A percentile compares a stretch with the other conserved stretches of the same genome.
These are phyloP conservation scores for Didymella keratinophila DNA, from an alignment of 2,329 filamentous ascomycete species.

Conservation along the genomic window DNA sequence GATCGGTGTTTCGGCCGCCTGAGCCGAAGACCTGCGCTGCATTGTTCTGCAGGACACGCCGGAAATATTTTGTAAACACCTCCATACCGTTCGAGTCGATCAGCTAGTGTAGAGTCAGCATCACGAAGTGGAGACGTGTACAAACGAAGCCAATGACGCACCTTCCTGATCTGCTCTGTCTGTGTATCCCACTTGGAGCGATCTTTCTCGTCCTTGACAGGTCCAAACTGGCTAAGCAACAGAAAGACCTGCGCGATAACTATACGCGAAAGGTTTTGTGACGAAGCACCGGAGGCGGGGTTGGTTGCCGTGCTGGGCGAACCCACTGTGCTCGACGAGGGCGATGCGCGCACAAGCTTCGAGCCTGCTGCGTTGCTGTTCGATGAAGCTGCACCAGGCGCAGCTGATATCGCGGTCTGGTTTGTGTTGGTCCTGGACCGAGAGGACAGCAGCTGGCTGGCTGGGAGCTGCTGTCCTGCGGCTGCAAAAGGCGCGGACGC, in stretches of 20 bases:
- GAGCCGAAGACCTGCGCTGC: slow-evolving; percentile 89
- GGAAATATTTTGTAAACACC: slow-evolving; percentile 95
- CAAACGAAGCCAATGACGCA: slow-evolving; percentile 54
- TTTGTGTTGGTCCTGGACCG: slow-evolving; percentile 65
- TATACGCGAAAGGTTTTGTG: slow-evolving; percentile 77
- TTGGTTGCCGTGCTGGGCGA: slow-evolving; percentile 62
- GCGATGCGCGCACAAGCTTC: slow-evolving; percentile 67
- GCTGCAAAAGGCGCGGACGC: slow-evolving; percentile 64
- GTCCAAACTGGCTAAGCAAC: slow-evolving; percentile 73
- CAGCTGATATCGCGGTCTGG: slow-evolving; percentile 60
- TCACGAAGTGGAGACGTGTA: slow-evolving; percentile 8
- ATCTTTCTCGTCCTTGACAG: slow-evolving; percentile 93
- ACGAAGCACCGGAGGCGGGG: slow-evolving; percentile 50
- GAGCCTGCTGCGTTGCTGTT: slow-evolving; percentile 64
- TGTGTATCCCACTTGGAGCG: slow-evolving; percentile 91
- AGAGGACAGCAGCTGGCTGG: slow-evolving; percentile 63
- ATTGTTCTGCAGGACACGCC: slow-evolving; percentile 90
- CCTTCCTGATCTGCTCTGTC: slow-evolving; percentile 90
- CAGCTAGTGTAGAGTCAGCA: slow-evolving; percentile 64
- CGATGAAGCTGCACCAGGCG: slow-evolving; percentile 59
- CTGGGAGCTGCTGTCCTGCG: slow-evolving; percentile 63
- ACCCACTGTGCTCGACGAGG: slow-evolving; percentile 63
- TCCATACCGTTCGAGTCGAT: slow-evolving; percentile 99
- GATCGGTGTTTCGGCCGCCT: slow-evolving; percentile 74
- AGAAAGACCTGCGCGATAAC: slow-evolving; percentile 95